Percentiles rank a stretch among this genome's conserved stretches.
Evolutionary conservation across 176 grass and related monocot species (phyloP).

Genomic region (Eleusine indica): DNA sequence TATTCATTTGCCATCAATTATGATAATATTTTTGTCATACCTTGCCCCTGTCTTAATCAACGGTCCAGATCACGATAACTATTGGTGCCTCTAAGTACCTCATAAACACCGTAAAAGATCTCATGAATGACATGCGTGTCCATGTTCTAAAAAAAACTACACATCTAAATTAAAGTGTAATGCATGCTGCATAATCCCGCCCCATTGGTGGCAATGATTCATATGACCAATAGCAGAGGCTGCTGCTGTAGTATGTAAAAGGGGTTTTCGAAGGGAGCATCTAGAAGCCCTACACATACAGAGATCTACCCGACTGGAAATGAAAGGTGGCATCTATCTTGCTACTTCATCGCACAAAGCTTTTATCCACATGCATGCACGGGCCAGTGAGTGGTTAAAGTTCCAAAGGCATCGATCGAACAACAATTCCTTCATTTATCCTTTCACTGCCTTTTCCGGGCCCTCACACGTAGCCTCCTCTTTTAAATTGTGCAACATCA

Average conservation of each 20-base stretch:
- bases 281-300: neutral
- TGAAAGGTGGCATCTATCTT: conserved; percentile 30
- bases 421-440: neutral
- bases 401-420: neutral
- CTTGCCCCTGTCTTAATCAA: too few species aligned
- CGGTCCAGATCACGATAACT: too few species aligned
- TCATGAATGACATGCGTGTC: too few species aligned
- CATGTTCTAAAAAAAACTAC: too few species aligned
- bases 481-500: conserved; percentile 1
- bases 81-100: too few species aligned
- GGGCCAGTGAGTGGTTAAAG: neutral
- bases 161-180: too few species aligned
- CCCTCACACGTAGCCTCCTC: neutral
- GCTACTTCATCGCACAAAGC: conserved; percentile 6
- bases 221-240: neutral
- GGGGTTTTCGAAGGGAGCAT: neutral
- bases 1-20: too few species aligned
- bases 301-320: conserved; percentile 12
- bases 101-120: too few species aligned
- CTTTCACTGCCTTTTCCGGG: neutral
- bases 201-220: neutral
- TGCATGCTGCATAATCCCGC: too few species aligned
- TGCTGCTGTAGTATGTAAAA: too few species aligned
- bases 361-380: neutral
- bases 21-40: too few species aligned